A percentile compares a stretch with the other conserved stretches of the same genome.
phyloP scores from a whole-genome alignment of 176 grass and related monocot species.

The Bonia amplexicaulis region DNA sequence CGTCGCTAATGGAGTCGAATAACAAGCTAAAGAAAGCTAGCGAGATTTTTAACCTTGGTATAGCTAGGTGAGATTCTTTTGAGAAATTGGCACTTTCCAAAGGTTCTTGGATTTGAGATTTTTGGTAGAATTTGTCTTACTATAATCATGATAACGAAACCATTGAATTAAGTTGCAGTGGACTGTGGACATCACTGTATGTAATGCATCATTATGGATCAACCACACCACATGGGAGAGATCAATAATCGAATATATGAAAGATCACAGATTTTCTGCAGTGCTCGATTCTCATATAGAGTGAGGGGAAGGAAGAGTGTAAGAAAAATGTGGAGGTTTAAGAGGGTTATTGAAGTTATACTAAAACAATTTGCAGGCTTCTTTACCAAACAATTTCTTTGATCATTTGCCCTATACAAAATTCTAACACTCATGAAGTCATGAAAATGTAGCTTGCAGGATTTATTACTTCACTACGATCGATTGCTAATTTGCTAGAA shows the following conservation, averaged over 20 bases:
- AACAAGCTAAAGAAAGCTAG: conserved; percentile 80
- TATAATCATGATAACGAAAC: neutral
- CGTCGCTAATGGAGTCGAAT: conserved; percentile 61
- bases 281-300: neutral
- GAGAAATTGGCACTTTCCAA: neutral
- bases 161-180: neutral
- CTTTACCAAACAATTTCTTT: neutral
- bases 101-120: neutral
- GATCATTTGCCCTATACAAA: neutral
- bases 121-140: neutral
- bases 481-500: neutral
- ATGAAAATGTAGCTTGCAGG: neutral
- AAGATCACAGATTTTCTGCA: neutral
- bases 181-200: neutral
- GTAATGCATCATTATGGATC: neutral
- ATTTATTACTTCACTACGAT: neutral
- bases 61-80: conserved; percentile 65
- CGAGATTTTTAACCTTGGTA: conserved; percentile 75
- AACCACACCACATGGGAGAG: neutral
- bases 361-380: neutral
- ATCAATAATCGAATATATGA: neutral
- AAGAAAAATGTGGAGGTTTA: neutral
- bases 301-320: neutral
- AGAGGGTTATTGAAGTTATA: neutral
- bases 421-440: neutral